Percentiles rank a stretch among this genome's conserved stretches.
phyloP scores from a whole-genome alignment of 371 early-diverging fungal genomes.

The Mortierella sp. region DNA sequence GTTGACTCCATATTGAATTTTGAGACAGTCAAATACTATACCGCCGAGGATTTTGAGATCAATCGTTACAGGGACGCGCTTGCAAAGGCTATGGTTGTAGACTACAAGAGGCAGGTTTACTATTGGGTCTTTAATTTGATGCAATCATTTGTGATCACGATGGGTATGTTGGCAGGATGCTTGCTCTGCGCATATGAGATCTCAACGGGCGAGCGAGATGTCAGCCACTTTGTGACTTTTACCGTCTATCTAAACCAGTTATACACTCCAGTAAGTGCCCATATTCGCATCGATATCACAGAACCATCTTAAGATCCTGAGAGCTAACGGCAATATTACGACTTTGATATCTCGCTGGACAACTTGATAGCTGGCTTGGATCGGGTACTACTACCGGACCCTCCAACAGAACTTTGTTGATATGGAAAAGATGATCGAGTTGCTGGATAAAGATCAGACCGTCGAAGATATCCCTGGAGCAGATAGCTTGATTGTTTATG shows the following conservation, averaged over 20 bases:
- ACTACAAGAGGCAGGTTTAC: conserved; percentile 78
- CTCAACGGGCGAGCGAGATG: conserved; percentile 71
- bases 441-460: conserved; percentile 67
- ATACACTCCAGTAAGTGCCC: conserved; percentile 71
- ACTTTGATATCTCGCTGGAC: not conserved
- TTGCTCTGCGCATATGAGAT: conserved; percentile 87
- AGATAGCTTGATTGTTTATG: conserved; percentile 24
- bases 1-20: conserved; percentile 96
- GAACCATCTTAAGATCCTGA: too few relatives aligned
- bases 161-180: conserved; percentile 83
- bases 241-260: conserved; percentile 86
- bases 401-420: conserved; percentile 74
- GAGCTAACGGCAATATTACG: too few relatives aligned
- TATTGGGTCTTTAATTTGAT: conserved; percentile 85
- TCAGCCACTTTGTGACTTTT: conserved; percentile 91
- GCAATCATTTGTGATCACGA: conserved; percentile 88
- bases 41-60: conserved; percentile 84
- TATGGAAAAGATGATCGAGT: conserved; percentile 81
- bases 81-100: conserved; percentile 83
- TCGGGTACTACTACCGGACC: conserved; percentile 59
- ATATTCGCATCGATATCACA: too few relatives aligned
- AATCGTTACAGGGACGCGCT: conserved; percentile 82
- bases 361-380: conserved; percentile 60
- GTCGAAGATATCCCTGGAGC: conserved; percentile 63
- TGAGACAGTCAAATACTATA: conserved; percentile 96